Conservation (phyloP, 2,329 filamentous ascomycete genomes). For the Hansfordia pulvinata region DNA sequence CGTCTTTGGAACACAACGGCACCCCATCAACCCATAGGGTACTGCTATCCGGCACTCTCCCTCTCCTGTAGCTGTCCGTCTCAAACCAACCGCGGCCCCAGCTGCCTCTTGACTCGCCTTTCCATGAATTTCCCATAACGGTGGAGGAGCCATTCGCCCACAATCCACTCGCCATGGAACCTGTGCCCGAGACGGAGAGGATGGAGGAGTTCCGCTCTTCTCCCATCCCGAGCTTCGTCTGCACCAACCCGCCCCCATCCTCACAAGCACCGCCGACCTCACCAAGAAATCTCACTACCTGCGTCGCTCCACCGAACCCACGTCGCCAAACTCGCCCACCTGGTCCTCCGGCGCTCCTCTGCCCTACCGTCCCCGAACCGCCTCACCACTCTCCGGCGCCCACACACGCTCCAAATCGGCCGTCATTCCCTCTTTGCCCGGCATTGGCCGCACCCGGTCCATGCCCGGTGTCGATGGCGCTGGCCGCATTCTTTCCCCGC, state of each 20-base stretch:
- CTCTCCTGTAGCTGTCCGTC: too few relatives aligned
- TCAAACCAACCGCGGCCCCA: too few relatives aligned
- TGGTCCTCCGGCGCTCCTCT: conserved; percentile 31
- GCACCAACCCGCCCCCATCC: conserved; percentile 23
- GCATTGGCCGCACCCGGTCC: conserved; percentile 50
- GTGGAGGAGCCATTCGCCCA: too few relatives aligned
- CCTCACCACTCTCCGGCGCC: conserved; percentile 43
- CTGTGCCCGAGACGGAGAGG: conserved; percentile 53
- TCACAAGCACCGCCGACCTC: conserved; percentile 24
- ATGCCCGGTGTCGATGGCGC: conserved; percentile 48
- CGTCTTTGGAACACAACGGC: too few relatives aligned
- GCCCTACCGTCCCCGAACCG: conserved; percentile 47
- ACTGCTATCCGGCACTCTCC: too few relatives aligned
- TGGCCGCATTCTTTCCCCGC: conserved; percentile 42
- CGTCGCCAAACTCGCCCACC: conserved; percentile 36
- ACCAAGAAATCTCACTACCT: conserved; percentile 35
- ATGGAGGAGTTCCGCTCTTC: conserved; percentile 52
- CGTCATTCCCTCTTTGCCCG: conserved; percentile 35
- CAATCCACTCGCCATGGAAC: conserved; percentile 42
- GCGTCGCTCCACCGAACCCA: conserved; percentile 46
- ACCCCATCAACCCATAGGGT: too few relatives aligned
- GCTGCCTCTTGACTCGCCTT: too few relatives aligned
- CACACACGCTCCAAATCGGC: conserved; percentile 46
- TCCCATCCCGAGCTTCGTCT: conserved; percentile 41
- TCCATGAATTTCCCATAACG: too few relatives aligned